Evolutionary conservation across 2,329 filamentous ascomycete species (phyloP).

Genomic region (Aspergillus sp.): DNA sequence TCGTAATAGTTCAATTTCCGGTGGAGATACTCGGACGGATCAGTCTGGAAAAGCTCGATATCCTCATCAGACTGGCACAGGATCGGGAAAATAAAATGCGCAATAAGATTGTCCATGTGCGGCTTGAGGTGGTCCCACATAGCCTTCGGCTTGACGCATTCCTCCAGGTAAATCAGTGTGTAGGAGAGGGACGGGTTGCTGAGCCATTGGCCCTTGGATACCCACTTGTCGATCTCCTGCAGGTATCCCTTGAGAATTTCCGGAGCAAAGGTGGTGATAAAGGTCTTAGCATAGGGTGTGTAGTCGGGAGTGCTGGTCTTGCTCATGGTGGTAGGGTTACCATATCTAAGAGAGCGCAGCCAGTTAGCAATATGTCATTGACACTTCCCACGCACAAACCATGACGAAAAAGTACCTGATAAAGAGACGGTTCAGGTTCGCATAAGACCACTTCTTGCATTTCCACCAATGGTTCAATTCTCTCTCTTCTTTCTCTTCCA

Average conservation of each 20-base stretch:
- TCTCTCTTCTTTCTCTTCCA: constrained; percentile 71
- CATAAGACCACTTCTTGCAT: constrained; percentile 98
- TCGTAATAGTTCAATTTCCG: constrained; percentile 97
- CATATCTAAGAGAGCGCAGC: constrained; percentile 55
- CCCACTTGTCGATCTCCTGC: constrained; percentile 93
- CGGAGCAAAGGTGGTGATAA: constrained; percentile 83
- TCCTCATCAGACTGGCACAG: constrained; percentile 89
- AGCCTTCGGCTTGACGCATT: constrained; percentile 92
- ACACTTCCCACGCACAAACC: background rate
- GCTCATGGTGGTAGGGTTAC: constrained; percentile 69
- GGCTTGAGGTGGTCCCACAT: constrained; percentile 95
- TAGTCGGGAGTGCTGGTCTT: constrained; percentile 69
- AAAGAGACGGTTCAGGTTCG: constrained; percentile 91
- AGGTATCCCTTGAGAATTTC: constrained; percentile 95
- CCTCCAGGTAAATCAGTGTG: constrained; percentile 89
- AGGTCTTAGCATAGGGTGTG: constrained; percentile 76
- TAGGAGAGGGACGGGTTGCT: constrained; percentile 91
- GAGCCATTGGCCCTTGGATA: constrained; percentile 79
- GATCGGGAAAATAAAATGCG: constrained; percentile 91
- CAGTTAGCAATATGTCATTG: constrained; percentile 1
- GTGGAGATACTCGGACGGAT: constrained; percentile 94
- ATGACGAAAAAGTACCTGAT: constrained; percentile 55
- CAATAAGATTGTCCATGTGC: constrained; percentile 85
- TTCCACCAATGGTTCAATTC: constrained; percentile 99
- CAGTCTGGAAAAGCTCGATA: constrained; percentile 83